phyloP scores from a whole-genome alignment of 1,284 basidiomycete genomes.

The Pseudozyma pruni region DNA sequence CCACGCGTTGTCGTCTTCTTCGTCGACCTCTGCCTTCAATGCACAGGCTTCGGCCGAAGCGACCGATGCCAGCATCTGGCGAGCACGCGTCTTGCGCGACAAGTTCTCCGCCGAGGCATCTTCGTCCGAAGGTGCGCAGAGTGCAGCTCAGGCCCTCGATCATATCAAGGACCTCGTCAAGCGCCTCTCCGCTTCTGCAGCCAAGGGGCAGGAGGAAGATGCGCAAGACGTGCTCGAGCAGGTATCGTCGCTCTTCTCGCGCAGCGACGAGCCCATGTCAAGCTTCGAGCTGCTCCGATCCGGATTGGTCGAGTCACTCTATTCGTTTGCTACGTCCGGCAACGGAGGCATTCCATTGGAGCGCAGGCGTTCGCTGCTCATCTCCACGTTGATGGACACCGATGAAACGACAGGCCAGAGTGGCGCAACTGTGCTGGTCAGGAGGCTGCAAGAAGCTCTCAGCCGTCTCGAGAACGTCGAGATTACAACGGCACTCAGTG shows the following conservation, averaged over 20 bases:
- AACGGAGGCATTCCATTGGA: slow-evolving; percentile 33
- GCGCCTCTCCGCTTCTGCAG: slow-evolving; percentile 69
- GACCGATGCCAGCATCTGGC: slow-evolving; percentile 61
- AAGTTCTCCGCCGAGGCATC: slow-evolving; percentile 46
- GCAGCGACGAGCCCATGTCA: slow-evolving; percentile 79
- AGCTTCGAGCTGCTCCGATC: slow-evolving; percentile 96
- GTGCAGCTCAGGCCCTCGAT: slow-evolving; percentile 56
- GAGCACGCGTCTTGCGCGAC: slow-evolving; percentile 57
- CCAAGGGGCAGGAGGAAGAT: slow-evolving; percentile 39
- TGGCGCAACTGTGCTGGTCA: slow-evolving; percentile 49
- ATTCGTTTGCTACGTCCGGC: slow-evolving; percentile 80
- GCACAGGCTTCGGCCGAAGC: slow-evolving; percentile 40
- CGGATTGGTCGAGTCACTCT: slow-evolving; percentile 86
- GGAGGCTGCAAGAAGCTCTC: slow-evolving; percentile 61
- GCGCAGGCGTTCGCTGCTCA: slow-evolving; percentile 47
- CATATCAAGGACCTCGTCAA: slow-evolving; percentile 53
- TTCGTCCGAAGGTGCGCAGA: slow-evolving; percentile 50
- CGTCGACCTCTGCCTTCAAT: slow-evolving; percentile 22
- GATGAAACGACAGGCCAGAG: slow-evolving; percentile 22
- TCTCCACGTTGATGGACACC: slow-evolving; percentile 43
- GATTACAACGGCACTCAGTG: slow-evolving; percentile 55
- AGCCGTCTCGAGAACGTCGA: slow-evolving; percentile 62
- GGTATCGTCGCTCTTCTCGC: slow-evolving; percentile 81
- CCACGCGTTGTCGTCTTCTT: slow-evolving; percentile 16
- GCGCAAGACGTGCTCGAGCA: slow-evolving; percentile 74